Evolutionary conservation across 805 yeast species (phyloP), one percentile per base, ranked within the genome.

Genomic region (Pichia ethanolica): DNA sequence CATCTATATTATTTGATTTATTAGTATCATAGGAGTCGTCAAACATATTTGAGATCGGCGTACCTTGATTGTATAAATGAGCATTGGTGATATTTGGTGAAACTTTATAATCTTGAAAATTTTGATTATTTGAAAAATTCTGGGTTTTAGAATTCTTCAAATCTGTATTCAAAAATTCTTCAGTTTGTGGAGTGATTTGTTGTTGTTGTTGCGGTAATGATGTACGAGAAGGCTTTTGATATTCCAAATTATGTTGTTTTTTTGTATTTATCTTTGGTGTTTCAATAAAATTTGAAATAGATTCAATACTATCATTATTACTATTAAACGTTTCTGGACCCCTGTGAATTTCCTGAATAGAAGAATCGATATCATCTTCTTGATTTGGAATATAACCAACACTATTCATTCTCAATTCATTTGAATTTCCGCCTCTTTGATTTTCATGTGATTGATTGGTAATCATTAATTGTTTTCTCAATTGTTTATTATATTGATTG

Each of bases 261-360:
- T 43, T 35, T 7, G 39, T 27, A 32, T 42, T 46, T 11, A 35
- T 45, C 35, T 45, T 38, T 10, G 51, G 41, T 44, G 53, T n/a
- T 45, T 38, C 39, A 44, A 39, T 27, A 44, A 47, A 44, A 45
- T 38, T 44, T 30, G 52, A 30, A 42, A 50, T 40, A 42, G 46
- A 55, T 38, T 53, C 49, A 42, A 38, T 14, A 35, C 13, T n/a
- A 11, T 36, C 20, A 20, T 3, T 20, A 20, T 20, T 20, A 20
- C 20, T 37, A 20, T 41, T 36, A 7, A 25, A 20, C 5, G 44
- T 63, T 44, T 63, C 67, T 5, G 66, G 67, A 2, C 62, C 63
- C 41, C 67, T 55, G 25, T 54, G 58, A 41, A 64, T 64, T 48
- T 62, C 67, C 53, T 59, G 65, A 45, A 64, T 60, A 6, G 64